phyloP scores from a whole-genome alignment of 1,139 yeast genomes.

The Kodamaea anthophila region DNA sequence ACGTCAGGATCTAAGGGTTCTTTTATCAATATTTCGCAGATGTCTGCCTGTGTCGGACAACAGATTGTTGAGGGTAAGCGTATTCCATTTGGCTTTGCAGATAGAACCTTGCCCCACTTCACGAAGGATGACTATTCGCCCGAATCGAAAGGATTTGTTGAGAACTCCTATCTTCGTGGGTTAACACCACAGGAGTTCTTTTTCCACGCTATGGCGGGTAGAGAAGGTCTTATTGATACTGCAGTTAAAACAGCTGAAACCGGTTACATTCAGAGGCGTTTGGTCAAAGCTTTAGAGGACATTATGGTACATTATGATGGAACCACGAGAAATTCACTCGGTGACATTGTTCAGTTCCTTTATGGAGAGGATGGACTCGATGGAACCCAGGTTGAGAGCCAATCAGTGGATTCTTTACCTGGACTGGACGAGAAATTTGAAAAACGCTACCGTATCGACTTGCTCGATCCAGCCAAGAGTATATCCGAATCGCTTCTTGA shows the following conservation, averaged over 20 bases:
- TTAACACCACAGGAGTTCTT: conserved; percentile 98
- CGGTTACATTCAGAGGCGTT: conserved; percentile 98
- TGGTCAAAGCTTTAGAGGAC: conserved; percentile 96
- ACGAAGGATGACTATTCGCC: conserved; percentile 98
- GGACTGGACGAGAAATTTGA: conserved; percentile 85
- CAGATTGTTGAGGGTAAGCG: conserved; percentile 99
- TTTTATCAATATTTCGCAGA: conserved; percentile 95
- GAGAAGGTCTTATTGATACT: conserved; percentile 99
- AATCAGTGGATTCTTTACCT: conserved; percentile 93
- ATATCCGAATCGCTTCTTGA: conserved; percentile 73
- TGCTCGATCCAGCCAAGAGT: conserved; percentile 62
- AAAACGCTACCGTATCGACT: conserved; percentile 78
- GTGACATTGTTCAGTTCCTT: conserved; percentile 91
- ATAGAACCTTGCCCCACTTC: conserved; percentile 94
- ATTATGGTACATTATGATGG: conserved; percentile 99
- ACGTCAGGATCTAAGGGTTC: conserved; percentile 99
- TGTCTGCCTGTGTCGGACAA: conserved; percentile 99
- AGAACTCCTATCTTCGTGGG: conserved; percentile 94
- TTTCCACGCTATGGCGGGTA: conserved; percentile 99
- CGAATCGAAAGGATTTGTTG: conserved; percentile 96
- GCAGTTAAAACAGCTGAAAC: conserved; percentile 99
- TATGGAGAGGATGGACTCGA: conserved; percentile 99
- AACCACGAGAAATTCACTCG: conserved; percentile 94
- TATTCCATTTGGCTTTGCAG: conserved; percentile 95
- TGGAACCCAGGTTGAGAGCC: conserved; percentile 96